Evolutionary conservation across 2,329 filamentous ascomycete species (phyloP).

Genomic region (Pseudogymnoascus sp.): DNA sequence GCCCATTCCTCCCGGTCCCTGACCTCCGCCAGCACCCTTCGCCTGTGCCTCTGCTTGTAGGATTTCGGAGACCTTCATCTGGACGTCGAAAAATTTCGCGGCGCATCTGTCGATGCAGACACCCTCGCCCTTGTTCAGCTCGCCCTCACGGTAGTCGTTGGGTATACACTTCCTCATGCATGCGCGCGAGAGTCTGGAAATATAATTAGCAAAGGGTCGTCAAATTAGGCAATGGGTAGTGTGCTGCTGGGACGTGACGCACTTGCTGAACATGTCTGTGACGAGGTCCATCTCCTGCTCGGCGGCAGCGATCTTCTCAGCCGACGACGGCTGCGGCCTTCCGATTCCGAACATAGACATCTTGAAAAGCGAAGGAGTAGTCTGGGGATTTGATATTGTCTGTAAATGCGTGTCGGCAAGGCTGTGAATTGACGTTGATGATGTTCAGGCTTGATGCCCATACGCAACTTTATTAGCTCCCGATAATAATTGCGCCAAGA

Average conservation of each 20-base stretch:
- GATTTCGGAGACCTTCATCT: constrained; percentile 94
- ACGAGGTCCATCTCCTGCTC: constrained; percentile 98
- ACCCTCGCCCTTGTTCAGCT: constrained; percentile 97
- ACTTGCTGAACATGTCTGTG: constrained; percentile 98
- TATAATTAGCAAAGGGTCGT: constrained; percentile 10
- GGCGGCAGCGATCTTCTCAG: constrained; percentile 93
- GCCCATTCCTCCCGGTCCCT: constrained; percentile 35
- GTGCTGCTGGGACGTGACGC: constrained; percentile 27
- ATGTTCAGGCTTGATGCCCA: constrained; percentile 9
- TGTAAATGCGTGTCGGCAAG: not conserved
- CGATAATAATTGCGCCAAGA: constrained; percentile 4
- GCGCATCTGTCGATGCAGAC: constrained; percentile 98
- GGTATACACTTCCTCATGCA: constrained; percentile 95
- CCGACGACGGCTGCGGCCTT: constrained; percentile 80
- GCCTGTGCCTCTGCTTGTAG: constrained; percentile 81
- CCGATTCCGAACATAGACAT: constrained; percentile 71
- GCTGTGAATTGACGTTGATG: constrained; percentile 8
- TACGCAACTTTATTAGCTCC: constrained; percentile 8
- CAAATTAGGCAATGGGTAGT: constrained; percentile 9
- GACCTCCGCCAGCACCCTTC: constrained; percentile 50
- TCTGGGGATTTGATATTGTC: not conserved
- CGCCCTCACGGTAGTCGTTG: constrained; percentile 83
- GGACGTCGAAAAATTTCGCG: constrained; percentile 97
- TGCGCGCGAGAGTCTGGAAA: constrained; percentile 69
- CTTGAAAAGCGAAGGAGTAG: constrained; percentile 23